These are phyloP conservation scores for Zarea fungicola DNA, from an alignment of 2,329 filamentous ascomycete species.

Conservation along the genomic window DNA sequence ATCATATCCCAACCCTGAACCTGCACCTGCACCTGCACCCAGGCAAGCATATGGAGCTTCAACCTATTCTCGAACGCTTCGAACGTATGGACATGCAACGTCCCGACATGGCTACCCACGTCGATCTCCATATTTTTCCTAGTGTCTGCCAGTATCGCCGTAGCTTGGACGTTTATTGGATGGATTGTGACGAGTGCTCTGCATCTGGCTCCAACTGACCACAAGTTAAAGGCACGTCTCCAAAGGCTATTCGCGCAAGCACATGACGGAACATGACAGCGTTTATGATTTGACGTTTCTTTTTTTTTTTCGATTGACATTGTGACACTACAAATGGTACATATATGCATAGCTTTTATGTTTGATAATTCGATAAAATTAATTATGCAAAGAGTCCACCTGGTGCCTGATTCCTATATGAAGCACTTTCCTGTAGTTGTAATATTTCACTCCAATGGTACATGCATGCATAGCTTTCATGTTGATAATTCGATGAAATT, in stretches of 20 bases:
- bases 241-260: not conserved
- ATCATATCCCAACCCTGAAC: too few species aligned
- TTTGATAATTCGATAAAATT: not conserved
- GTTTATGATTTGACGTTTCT: not conserved
- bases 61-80: not conserved
- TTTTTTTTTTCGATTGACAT: not conserved
- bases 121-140: not conserved
- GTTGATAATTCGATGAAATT: not conserved
- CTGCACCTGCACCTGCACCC: too few species aligned
- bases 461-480: not conserved
- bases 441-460: not conserved
- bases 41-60: not conserved
- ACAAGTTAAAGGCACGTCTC: too few species aligned
- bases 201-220: too few species aligned
- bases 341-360: slow-evolving; percentile 7
- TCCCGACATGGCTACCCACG: not conserved
- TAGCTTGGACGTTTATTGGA: too few species aligned
- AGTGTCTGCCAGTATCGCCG: too few species aligned
- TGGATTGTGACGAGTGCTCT: too few species aligned
- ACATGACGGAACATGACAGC: slow-evolving; percentile 4
- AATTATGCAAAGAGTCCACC: not conserved
- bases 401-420: not conserved
- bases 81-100: not conserved
- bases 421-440: not conserved
- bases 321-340: slow-evolving; percentile 4